These are phyloP conservation scores for Mycocentrospora acerina DNA, from an alignment of 2,329 filamentous ascomycete species.

Conservation along the genomic window DNA sequence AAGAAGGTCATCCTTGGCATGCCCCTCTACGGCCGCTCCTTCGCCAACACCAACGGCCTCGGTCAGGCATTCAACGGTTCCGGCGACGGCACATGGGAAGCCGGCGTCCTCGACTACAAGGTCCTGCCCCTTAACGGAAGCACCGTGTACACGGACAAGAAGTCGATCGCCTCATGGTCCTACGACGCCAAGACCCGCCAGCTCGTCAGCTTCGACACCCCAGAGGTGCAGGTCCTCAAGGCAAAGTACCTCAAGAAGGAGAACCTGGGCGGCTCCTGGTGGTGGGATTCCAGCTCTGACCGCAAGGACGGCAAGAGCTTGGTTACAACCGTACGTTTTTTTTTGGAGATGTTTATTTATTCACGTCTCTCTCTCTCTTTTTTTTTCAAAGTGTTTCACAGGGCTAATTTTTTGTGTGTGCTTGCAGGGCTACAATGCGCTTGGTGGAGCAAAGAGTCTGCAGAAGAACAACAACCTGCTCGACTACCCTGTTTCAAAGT, in stretches of 20 bases:
- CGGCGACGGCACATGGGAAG: constrained; percentile 26
- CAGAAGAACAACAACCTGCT: constrained; percentile 14
- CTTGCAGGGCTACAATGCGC: constrained; percentile 13
- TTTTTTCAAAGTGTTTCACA: not conserved
- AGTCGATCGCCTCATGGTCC: constrained; percentile 20
- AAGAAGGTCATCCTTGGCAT: constrained; percentile 30
- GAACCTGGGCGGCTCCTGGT: constrained; percentile 33
- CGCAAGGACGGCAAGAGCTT: constrained; percentile 22
- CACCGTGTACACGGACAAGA: constrained; percentile 21
- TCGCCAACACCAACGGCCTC: constrained; percentile 24
- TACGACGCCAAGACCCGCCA: constrained; percentile 22
- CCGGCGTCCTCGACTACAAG: constrained; percentile 32
- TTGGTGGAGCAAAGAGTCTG: constrained; percentile 14
- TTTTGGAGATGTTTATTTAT: constrained; percentile 11
- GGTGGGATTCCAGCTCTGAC: constrained; percentile 32
- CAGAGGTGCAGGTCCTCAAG: constrained; percentile 24
- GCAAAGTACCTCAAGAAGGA: constrained; percentile 24
- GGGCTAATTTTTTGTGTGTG: not conserved
- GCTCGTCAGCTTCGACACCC: constrained; percentile 30
- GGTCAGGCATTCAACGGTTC: constrained; percentile 29
- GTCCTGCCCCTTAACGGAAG: constrained; percentile 24
- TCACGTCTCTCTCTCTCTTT: not conserved
- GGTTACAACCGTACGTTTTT: constrained; percentile 13
- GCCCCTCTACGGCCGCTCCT: constrained; percentile 34
- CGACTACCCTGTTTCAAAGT: constrained; percentile 26